Evolutionary conservation across 192 early-diverging fungal genomes (phyloP).

Genomic region (Phlyctochytrium planicorne): DNA sequence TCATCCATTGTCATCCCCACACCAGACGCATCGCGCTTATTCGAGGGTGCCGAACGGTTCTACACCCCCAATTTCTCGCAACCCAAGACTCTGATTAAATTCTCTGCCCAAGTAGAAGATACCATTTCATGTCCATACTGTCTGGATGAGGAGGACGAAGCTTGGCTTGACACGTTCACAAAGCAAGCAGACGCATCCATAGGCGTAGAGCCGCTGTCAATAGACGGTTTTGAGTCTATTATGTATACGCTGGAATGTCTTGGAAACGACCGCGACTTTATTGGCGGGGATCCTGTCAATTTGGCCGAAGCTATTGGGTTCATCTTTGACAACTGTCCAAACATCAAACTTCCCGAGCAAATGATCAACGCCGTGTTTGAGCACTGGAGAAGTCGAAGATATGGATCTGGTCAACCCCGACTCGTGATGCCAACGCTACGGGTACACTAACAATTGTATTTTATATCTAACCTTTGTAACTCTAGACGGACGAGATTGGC

Average conservation of each 20-base stretch:
- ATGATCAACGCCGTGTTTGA: constrained; percentile 35
- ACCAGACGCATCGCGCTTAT: constrained; percentile 77
- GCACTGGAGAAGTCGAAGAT: constrained; percentile 58
- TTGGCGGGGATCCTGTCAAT: constrained; percentile 6
- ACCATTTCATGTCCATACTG: constrained; percentile 84
- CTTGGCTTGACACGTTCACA: constrained; percentile 5
- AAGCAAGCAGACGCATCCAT: constrained; percentile 6
- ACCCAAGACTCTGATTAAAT: constrained; percentile 80
- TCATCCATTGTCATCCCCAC: constrained; percentile 81
- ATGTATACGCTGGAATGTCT: constrained; percentile 76
- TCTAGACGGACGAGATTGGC: constrained; percentile 59
- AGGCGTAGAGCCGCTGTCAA: constrained; percentile 40
- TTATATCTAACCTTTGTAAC: neutral
- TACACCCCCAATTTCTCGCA: constrained; percentile 66
- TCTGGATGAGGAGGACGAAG: constrained; percentile 82
- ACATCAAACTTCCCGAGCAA: constrained; percentile 27
- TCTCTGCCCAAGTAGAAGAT: constrained; percentile 85
- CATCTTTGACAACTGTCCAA: constrained; percentile 25
- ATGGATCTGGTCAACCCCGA: constrained; percentile 39
- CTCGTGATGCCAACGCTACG: constrained; percentile 60
- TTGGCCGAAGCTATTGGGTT: neutral
- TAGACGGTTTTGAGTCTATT: constrained; percentile 75
- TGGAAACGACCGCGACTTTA: constrained; percentile 57
- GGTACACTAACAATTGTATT: constrained; percentile 27
- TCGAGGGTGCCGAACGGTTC: constrained; percentile 67